Base-by-base conservation (phyloP, 192 early-diverging fungal genomes). In the Kappamyces sp. region DNA sequence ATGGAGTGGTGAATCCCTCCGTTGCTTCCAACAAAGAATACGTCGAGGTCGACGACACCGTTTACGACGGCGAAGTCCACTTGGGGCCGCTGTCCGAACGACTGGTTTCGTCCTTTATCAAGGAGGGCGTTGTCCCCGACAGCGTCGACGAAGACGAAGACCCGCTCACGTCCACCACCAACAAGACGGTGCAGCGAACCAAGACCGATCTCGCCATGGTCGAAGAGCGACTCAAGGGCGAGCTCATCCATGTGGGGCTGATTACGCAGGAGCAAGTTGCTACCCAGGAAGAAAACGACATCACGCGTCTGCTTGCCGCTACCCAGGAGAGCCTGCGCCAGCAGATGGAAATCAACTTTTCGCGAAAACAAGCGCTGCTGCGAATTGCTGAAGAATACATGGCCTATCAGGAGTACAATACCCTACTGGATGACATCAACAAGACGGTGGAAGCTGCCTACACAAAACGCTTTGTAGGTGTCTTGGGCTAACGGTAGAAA, bases 371-470 rank as follows among this genome's bases (percentile, higher is more conserved):
- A 35, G 67, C 75, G 13, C 67, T 97, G 34, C 66, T 84, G 9
- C 75, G 86, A 39, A 72, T 86, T 3, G 87, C 90, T 2, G 74
- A 79, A 44, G 76, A 84, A 37, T 84, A 86, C 60, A 80, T 90
- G 40, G 90, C 80, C 2, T 91, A 78, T 66, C 91, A 95, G 61
- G 88, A 97, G 71, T 97, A 91, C 73, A 85, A 80, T 33, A 76
- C 83, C 34, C 85, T 95, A 12, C 69, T 94, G 55, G 93, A 94
- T 54, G 87, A 89, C 50, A 74, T 92, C 36, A 91, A 95, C 64
- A 88, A 86, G 66, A 87, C 90, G 67, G 86, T 97, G 13, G 93
- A 94, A 65, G 82, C 86, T 65, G 81, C 83, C 64, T 97, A 91
- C 62, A 66, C 86, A 31, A 91, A 91, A 69, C 79, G 93, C 51